Conservation (phyloP, 257 asterid species). For the Solanum pinnatisectum region DNA sequence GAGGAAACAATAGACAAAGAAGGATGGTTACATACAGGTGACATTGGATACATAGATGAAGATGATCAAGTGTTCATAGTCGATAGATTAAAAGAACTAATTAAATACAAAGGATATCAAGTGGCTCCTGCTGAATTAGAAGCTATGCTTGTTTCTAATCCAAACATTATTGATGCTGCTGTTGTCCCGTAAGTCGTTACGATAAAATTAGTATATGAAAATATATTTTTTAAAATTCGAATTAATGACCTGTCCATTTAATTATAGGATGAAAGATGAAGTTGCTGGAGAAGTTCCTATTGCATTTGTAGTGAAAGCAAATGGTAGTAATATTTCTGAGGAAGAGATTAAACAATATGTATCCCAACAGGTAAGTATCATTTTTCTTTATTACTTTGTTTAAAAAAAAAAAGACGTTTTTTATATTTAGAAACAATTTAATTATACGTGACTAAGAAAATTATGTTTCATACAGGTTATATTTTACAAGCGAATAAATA, state of each 20-base stretch:
- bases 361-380: constrained; percentile 8
- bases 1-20: constrained; percentile 22
- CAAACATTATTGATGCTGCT: constrained; percentile 27
- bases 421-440: background rate
- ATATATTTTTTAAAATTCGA: background rate
- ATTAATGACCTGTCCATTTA: background rate
- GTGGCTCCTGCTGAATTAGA: constrained; percentile 41
- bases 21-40: constrained; percentile 42
- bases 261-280: constrained; percentile 16
- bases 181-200: constrained; percentile 21
- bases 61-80: constrained; percentile 26
- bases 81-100: constrained; percentile 31
- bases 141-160: constrained; percentile 24
- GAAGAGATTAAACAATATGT: constrained; percentile 7
- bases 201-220: background rate
- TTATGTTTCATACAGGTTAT: background rate
- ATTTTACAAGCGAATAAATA: background rate
- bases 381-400: background rate
- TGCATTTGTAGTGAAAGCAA: constrained; percentile 3
- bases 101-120: constrained; percentile 39
- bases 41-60: constrained; percentile 28
- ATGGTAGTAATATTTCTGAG: background rate
- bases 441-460: accelerated
- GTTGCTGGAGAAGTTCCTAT: constrained; percentile 24
- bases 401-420: too few relatives aligned